These are phyloP conservation scores for Candida saitoana DNA, from an alignment of 805 yeast species.

Conservation along the genomic window DNA sequence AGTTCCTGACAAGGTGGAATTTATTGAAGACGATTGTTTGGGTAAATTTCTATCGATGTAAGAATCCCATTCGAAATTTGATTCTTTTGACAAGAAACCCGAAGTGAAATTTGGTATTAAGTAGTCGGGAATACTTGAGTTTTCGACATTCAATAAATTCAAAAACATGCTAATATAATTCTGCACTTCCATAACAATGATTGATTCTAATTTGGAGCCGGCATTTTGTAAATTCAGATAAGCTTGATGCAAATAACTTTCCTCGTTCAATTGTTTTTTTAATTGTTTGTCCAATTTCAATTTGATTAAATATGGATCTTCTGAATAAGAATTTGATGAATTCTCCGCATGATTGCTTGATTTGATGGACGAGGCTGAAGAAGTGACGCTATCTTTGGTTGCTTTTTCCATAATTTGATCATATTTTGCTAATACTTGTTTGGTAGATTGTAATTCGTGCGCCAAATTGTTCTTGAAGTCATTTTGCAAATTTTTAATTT, in stretches of 20 bases:
- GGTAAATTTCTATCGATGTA: conserved; percentile 66
- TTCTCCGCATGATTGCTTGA: conserved; percentile 9
- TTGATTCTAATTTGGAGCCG: conserved; percentile 81
- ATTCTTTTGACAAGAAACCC: conserved; percentile 66
- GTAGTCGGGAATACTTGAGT: conserved; percentile 63
- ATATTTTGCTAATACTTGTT: conserved; percentile 43
- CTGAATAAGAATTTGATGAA: conserved; percentile 12
- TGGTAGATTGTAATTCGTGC: conserved; percentile 49
- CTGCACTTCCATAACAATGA: conserved; percentile 83
- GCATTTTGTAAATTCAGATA: conserved; percentile 81
- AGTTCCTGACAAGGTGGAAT: conserved; percentile 24
- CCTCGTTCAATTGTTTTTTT: conserved; percentile 74
- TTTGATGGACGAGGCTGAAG: conserved; percentile 8
- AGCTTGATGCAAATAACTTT: conserved; percentile 84
- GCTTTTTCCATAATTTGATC: conserved; percentile 53
- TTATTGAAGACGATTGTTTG: conserved; percentile 21
- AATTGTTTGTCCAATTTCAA: conserved; percentile 70
- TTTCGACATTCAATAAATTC: conserved; percentile 65
- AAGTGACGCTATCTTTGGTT: conserved; percentile 5
- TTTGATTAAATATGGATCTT: conserved; percentile 82
- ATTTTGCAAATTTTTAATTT: conserved; percentile 73
- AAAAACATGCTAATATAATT: conserved; percentile 72
- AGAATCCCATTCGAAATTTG: conserved; percentile 84
- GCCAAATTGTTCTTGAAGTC: conserved; percentile 78
- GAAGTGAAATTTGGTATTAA: conserved; percentile 55